A percentile compares a stretch with the other conserved stretches of the same genome.
Conservation (phyloP, 371 early-diverging fungal genomes). For the Amoeboaphelidium occidentale region DNA sequence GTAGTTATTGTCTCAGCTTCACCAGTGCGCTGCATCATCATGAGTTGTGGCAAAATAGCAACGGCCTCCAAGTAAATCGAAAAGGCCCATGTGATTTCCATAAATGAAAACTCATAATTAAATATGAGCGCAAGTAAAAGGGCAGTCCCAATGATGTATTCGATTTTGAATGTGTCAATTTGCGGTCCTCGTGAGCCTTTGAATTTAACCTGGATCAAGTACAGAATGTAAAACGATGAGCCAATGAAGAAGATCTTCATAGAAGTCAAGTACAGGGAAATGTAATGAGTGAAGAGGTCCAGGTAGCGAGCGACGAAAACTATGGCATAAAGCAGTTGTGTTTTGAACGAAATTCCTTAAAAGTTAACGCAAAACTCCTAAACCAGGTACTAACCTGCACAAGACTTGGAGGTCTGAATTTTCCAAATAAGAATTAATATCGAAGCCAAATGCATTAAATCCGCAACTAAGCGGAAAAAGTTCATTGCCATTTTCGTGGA, state of each 20-base stretch:
- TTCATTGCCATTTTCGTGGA: conserved; percentile 61
- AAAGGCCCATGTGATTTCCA: conserved; percentile 71
- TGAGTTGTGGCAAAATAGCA: conserved; percentile 95
- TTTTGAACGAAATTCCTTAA: conserved; percentile 88
- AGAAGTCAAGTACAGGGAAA: conserved; percentile 69
- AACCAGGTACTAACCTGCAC: conserved; percentile 31
- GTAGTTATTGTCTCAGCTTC: conserved; percentile 97
- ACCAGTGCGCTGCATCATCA: conserved; percentile 81
- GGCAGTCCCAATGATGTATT: conserved; percentile 4
- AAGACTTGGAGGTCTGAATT: conserved; percentile 60
- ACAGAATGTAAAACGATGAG: conserved; percentile 65
- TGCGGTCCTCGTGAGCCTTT: conserved; percentile 74
- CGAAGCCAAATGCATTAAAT: conserved; percentile 83
- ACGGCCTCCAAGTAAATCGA: conserved; percentile 92
- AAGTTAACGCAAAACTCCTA: background rate
- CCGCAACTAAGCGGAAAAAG: conserved; percentile 68
- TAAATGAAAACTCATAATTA: background rate
- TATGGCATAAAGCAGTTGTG: conserved; percentile 76
- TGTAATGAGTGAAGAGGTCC: conserved; percentile 50
- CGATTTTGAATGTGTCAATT: conserved; percentile 54
- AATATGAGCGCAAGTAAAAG: background rate
- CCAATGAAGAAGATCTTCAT: conserved; percentile 91
- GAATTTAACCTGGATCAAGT: conserved; percentile 60
- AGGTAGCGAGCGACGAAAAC: conserved; percentile 92
- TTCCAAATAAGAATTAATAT: conserved; percentile 71